Evolutionary conservation across 768 basidiomycete species (phyloP).

Genomic region (Crassisporium funariophilum): DNA sequence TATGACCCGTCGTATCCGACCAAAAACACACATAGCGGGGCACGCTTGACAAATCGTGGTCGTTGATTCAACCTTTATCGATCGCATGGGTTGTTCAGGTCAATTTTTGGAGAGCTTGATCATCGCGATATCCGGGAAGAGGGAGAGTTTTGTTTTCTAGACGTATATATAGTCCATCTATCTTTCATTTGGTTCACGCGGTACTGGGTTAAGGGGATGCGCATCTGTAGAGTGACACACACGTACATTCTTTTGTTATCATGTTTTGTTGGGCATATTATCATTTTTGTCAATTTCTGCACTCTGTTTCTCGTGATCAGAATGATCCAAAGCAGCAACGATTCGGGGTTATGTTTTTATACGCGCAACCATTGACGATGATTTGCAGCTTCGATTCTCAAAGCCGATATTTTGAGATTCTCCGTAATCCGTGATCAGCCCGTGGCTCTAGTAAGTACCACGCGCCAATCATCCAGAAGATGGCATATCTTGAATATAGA

Average conservation of each 20-base stretch:
- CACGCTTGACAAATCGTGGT: constrained; percentile 5
- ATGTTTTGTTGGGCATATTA: too few relatives aligned
- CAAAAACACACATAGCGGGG: constrained; percentile 1
- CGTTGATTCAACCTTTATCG: neutral
- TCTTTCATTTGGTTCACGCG: neutral
- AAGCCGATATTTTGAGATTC: too few relatives aligned
- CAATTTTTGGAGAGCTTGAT: neutral
- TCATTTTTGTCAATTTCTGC: too few relatives aligned
- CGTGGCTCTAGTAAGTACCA: too few relatives aligned
- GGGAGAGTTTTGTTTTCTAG: neutral
- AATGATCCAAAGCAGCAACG: too few relatives aligned
- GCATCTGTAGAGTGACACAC: neutral
- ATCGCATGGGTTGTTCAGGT: neutral
- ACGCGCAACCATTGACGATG: too few relatives aligned
- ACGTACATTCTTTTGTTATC: neutral
- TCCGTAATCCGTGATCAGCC: too few relatives aligned
- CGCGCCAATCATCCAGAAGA: too few relatives aligned
- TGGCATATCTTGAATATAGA: too few relatives aligned
- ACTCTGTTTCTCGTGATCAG: too few relatives aligned
- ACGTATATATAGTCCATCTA: neutral
- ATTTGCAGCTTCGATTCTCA: too few relatives aligned
- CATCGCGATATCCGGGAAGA: neutral
- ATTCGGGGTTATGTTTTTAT: too few relatives aligned
- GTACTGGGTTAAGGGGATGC: neutral
- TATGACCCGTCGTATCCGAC: constrained; percentile 3